Conservation (phyloP, 2,329 filamentous ascomycete genomes). For the Hymenoscyphus fraxineus region DNA sequence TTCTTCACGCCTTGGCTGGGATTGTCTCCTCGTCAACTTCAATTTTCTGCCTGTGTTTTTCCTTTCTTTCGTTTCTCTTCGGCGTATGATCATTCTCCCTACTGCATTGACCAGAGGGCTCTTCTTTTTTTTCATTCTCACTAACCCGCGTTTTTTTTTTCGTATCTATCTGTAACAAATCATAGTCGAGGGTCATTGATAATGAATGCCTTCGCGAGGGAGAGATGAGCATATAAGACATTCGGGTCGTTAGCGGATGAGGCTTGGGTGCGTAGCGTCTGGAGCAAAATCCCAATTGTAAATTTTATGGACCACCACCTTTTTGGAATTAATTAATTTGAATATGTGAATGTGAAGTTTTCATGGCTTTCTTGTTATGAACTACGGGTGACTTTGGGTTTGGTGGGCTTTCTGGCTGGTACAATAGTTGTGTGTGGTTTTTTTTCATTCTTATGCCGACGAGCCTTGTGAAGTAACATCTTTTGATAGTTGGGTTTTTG, state of each 20-base stretch:
- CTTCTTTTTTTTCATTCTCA: conserved; percentile 31
- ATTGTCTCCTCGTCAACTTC: not conserved
- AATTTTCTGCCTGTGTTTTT: not conserved
- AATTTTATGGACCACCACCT: not conserved
- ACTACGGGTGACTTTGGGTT: no score
- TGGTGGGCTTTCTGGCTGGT: no score
- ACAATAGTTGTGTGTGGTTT: no score
- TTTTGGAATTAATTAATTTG: not conserved
- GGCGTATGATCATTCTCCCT: no score
- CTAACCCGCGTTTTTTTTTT: conserved; percentile 21
- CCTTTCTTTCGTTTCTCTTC: not conserved
- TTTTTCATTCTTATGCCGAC: no score
- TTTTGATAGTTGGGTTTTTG: no score
- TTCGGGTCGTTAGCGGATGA: not conserved
- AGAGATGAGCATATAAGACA: conserved; percentile 2
- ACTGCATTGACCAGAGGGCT: not conserved
- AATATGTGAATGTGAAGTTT: not conserved
- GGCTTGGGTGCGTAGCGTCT: conserved; percentile 1
- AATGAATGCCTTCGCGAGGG: not conserved
- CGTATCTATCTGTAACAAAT: conserved; percentile 29
- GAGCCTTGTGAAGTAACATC: no score
- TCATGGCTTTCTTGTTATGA: not conserved
- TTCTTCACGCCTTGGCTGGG: no score
- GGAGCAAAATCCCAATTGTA: conserved; percentile 7
- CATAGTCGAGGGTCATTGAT: conserved; percentile 11